These are phyloP conservation scores for Rhizopogon rudus DNA, from an alignment of 768 basidiomycete species.

Conservation along the genomic window DNA sequence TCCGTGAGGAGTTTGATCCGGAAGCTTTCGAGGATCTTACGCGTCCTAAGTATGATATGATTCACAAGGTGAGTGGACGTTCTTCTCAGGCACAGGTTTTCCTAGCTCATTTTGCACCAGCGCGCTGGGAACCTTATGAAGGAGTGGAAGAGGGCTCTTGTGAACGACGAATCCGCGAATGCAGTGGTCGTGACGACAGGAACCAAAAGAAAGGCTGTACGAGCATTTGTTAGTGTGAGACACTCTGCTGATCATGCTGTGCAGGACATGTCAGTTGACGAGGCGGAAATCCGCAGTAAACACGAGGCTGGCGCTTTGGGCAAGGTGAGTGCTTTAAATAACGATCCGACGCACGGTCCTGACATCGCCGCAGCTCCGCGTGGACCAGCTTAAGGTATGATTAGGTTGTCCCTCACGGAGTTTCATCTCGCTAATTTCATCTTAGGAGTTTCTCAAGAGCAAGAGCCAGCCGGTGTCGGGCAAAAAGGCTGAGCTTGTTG, in stretches of 20 bases:
- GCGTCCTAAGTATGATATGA: conserved; percentile 66
- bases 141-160: conserved; percentile 64
- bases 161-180: conserved; percentile 60
- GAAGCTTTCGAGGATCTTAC: conserved; percentile 81
- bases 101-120: conserved; percentile 28
- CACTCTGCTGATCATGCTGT: conserved; percentile 1
- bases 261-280: conserved; percentile 61
- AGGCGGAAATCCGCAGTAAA: conserved; percentile 68
- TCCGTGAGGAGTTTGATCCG: conserved; percentile 82
- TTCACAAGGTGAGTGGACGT: conserved; percentile 60
- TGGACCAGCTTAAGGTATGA: conserved; percentile 73
- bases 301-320: conserved; percentile 52
- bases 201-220: conserved; percentile 69
- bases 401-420: neutral
- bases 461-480: conserved; percentile 60
- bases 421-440: conserved; percentile 6
- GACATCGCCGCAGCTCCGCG: conserved; percentile 48
- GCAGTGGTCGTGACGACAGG: conserved; percentile 42
- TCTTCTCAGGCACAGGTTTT: neutral
- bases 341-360: neutral
- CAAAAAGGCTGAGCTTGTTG: conserved; percentile 68
- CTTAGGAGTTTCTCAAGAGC: conserved; percentile 67
- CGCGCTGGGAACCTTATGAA: conserved; percentile 64
- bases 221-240: conserved; percentile 22
- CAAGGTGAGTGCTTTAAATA: conserved; percentile 49